Conservation (phyloP, 768 basidiomycete genomes). For the Collybiopsis confluens region DNA sequence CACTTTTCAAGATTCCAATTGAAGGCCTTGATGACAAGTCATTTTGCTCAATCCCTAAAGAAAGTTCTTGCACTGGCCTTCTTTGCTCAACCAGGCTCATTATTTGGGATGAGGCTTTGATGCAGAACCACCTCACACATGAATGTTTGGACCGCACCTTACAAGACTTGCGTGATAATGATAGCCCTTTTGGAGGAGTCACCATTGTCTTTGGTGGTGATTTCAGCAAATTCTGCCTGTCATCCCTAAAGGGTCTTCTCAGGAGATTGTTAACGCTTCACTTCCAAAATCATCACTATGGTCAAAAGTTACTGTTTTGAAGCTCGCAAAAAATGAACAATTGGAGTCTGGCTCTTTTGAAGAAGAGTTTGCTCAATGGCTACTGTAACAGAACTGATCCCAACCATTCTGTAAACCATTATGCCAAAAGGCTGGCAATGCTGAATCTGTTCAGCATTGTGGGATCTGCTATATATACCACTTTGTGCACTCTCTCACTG, state of each 20-base stretch:
- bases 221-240: slow-evolving; percentile 39
- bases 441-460: no score
- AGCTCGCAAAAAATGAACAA: slow-evolving; percentile 32
- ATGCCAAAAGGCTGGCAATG: no score
- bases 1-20: slow-evolving; percentile 10
- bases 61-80: slow-evolving; percentile 19
- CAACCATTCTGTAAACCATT: no score
- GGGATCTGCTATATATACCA: no score
- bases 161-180: slow-evolving; percentile 20
- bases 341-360: slow-evolving; percentile 23
- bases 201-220: slow-evolving; percentile 37
- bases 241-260: slow-evolving; percentile 24
- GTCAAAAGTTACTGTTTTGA: slow-evolving; percentile 21
- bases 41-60: slow-evolving; percentile 25
- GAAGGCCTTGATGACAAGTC: not conserved
- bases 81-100: slow-evolving; percentile 23
- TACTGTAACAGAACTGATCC: no score
- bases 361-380: slow-evolving; percentile 26
- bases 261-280: slow-evolving; percentile 30
- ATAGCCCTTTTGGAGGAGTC: slow-evolving; percentile 29
- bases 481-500: no score
- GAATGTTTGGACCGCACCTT: slow-evolving; percentile 31
- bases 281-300: slow-evolving; percentile 31
- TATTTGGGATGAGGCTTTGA: slow-evolving; percentile 35
- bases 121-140: slow-evolving; percentile 25